Evolutionary conservation across 2,329 filamentous ascomycete genomes (phyloP), one percentile per base, ranked within the genome.

Genomic region (Ceratocystis destructans): DNA sequence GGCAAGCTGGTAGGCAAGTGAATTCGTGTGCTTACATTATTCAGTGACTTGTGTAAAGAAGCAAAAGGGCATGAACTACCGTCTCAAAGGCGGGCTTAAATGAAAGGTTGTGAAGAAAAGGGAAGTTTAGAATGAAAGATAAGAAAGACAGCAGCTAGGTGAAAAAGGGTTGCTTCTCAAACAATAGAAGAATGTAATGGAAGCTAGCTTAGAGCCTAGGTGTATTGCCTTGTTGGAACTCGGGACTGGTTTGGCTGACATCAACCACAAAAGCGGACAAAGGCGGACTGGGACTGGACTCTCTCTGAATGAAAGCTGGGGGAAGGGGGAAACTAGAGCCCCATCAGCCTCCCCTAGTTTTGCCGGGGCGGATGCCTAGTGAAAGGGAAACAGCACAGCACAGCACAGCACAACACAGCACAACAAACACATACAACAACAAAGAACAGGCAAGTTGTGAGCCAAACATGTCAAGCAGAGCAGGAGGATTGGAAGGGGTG

Each of bases 21-120:
- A 31, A 59, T 59, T 37, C 17, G 55, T 59, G 55, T 59, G 55
- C 50, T 65, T 65, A 61, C 53, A 65, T 28, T 28, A 53, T 53
- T 53, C 2, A 25, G 15, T 53, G 48, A 44, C 44, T 25, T 41
- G 55, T 64, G 20, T 22, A 53, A 59, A 45, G 5, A 31, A 31
- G 10, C 17, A 33, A 45, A 64, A 41, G 6, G 44, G 28, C 22
- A 64, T 31, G 31, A 31, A 57, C 31, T 22, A 7, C 41, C 48
- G 63, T 28, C 37, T 37, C 20, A 20, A 57, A 44, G 8, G n/a
- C 7, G 41, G 31, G 22, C 48, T 6, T 5, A n/a, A 53, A 53
- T 20, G 63, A 53, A 22, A 41, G 57, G 44, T 64, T 41, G 63
- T 17, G 31, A 37, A 64, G 48, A 50, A 50, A 53, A 31, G 6